Base-by-base conservation (phyloP, 805 yeast genomes). In the Candida endomychidarum region DNA sequence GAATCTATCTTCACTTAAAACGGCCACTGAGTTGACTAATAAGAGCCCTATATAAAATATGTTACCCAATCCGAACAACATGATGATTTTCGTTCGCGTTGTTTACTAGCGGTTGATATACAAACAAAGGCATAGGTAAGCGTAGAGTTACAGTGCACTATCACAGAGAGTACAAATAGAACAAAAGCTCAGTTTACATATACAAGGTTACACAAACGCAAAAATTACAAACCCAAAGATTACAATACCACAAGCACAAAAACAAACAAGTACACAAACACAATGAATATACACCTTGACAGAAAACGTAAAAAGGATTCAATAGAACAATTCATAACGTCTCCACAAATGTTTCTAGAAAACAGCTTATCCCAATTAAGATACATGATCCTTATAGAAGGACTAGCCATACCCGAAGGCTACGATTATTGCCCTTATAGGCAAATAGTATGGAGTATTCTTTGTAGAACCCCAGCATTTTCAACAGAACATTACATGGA, bases 1-100 rank as follows among this genome's bases (percentile, higher is more conserved):
- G 53, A 86, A 86, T 43, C 95, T 66, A 53, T 86, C 93, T 52
- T 86, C 95, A 56, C 84, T 83, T 38, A 86, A 72, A 24, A 86
- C 82, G 0, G 93, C 93, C 20, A 86, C 75, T 0, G 91, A 78
- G 58, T 86, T 86, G 34, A 84, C 75, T 41, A 84, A 62, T 26
- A 86, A 67, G n/a, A 78, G 59, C 17, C 72, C 61, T 40, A 76
- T 78, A 51, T 79, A 80, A 41, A 79, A 67, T 22, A 80, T 61
- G 54, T 71, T 78, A 8, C 84, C 83, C 30, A 80, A 60, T 12
- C 85, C 84, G 60, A 80, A 80, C 81, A 79, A 69, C 47, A 42
- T 47, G 24, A 22, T 42, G 22, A 27, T 20, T 31, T 31, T 30
- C 20, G 18, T 32, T 32, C 35, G 35, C 35, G 35, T 32, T 32